Percentiles rank a stretch among this genome's conserved stretches.
Evolutionary conservation across 2,329 filamentous ascomycete species (phyloP).

Genomic region (Paraphaeosphaeria minitans): DNA sequence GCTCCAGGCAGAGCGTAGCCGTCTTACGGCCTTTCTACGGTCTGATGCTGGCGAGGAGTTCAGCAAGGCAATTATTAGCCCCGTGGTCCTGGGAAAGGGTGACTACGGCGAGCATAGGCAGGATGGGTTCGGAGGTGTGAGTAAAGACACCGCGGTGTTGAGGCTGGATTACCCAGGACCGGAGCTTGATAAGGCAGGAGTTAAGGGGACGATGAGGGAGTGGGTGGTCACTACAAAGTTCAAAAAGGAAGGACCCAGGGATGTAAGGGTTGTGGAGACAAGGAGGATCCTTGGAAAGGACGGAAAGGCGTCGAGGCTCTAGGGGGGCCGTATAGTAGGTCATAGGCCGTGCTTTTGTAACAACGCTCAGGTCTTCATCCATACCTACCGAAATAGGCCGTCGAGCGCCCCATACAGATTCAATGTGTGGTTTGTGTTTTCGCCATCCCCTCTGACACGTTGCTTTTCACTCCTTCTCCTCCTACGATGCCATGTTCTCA

Average conservation of each 20-base stretch:
- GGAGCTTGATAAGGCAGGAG: slow-evolving; percentile 57
- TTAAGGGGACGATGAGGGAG: slow-evolving; percentile 57
- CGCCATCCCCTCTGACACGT: too few relatives aligned
- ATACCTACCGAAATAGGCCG: too few relatives aligned
- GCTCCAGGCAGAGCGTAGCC: slow-evolving; percentile 46
- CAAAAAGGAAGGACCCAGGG: slow-evolving; percentile 60
- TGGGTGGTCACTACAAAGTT: slow-evolving; percentile 64
- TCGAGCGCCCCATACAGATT: too few relatives aligned
- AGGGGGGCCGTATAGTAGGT: too few relatives aligned
- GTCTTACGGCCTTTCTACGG: not conserved
- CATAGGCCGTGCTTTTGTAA: too few relatives aligned
- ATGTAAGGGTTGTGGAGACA: slow-evolving; percentile 57
- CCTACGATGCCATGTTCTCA: too few relatives aligned
- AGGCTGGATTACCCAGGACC: slow-evolving; percentile 60
- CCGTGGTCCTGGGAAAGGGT: slow-evolving; percentile 47
- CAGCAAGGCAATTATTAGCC: slow-evolving; percentile 51
- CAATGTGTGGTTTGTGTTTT: too few relatives aligned
- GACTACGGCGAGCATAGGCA: slow-evolving; percentile 41
- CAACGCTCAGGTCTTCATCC: too few relatives aligned
- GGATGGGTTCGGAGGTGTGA: slow-evolving; percentile 39
- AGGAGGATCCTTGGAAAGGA: slow-evolving; percentile 48
- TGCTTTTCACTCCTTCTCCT: too few relatives aligned
- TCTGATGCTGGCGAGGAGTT: slow-evolving; percentile 41
- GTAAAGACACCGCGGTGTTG: slow-evolving; percentile 59
- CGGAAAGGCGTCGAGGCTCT: not conserved